Conservation (phyloP, 2,329 filamentous ascomycete species). For the Cyphellophora attinorum region DNA sequence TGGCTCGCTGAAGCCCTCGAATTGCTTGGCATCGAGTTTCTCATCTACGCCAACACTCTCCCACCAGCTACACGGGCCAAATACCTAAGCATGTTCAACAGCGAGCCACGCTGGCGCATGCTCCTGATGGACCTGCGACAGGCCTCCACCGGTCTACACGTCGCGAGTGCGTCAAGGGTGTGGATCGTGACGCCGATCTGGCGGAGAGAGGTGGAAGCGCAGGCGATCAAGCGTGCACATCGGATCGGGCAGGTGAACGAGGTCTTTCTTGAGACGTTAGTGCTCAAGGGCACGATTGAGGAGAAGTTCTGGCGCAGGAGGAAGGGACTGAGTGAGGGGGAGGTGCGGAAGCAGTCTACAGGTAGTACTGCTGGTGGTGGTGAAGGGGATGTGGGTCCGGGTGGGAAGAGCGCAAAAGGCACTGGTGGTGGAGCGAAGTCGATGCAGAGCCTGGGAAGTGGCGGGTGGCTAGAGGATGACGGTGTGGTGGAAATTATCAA, state of each 20-base stretch:
- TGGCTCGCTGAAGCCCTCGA: constrained; percentile 80
- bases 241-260: constrained; percentile 72
- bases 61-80: constrained; percentile 56
- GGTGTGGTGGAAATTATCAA: constrained; percentile 52
- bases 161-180: constrained; percentile 71
- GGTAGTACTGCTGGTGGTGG: neutral
- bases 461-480: constrained; percentile 41
- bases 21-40: constrained; percentile 52
- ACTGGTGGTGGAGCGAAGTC: constrained; percentile 24
- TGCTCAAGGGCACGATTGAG: constrained; percentile 71
- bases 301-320: constrained; percentile 70
- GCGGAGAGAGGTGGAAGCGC: constrained; percentile 73
- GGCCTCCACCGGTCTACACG: constrained; percentile 79
- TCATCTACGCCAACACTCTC: constrained; percentile 47
- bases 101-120: constrained; percentile 59
- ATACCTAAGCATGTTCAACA: constrained; percentile 72
- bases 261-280: constrained; percentile 77
- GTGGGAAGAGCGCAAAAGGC: neutral
- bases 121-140: constrained; percentile 86
- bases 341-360: constrained; percentile 33
- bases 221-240: constrained; percentile 83
- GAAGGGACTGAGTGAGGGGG: constrained; percentile 59
- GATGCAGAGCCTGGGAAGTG: constrained; percentile 38
- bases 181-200: constrained; percentile 86
- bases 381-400: too few species aligned